Base-by-base conservation (phyloP, 495 filamentous ascomycete species). In the Aspergillus bertholletiae region DNA sequence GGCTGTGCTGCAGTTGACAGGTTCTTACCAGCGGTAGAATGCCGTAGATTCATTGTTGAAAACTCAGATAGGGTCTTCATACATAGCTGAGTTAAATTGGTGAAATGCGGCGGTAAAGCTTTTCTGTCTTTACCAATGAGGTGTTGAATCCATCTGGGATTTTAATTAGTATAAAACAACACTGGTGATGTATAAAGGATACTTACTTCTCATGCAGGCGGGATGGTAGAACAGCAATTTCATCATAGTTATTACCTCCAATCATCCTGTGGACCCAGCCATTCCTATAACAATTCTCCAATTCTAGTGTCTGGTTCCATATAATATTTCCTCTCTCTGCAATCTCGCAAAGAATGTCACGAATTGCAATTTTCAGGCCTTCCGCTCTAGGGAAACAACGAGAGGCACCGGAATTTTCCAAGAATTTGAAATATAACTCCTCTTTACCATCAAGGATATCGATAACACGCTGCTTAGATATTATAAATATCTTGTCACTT, bases 201-300 rank as follows among this genome's bases (percentile, higher is more conserved):
- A 46, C 41, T 49, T 60, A 50, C 58, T 56, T 53, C 46, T 56
- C 58, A 53, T 60, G 58, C 22, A 56, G 46, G 18, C 58, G 32
- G 50, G 56, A 58, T 27, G 56, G 51, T 24, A 58, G 46, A n/a
- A 58, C 56, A 54, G 5, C 24, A 23, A 58, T 30, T 23, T 54
- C 56, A 18, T 32, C 11, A n/a, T n/a, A 39, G 26, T 49, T 28
- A 35, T 50, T 23, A 35, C 28, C 23, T 20, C 17, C 17, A 37
- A 15, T 26, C 13, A 51, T 49, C 28, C 37, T 50, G 41, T 59
- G 56, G 5, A 59, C 27, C 51, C 51, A 59, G n/a, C 56, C 51
- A 12, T 22, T 35, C 30, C 28, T 15, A 30, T 50, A 59, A 47
- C 56, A 59, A 39, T 28, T 13, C 28, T 35, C 22, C 24, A 46